Base-by-base conservation (phyloP, 306 rosid genomes). In the Cucurbita ficifolia region DNA sequence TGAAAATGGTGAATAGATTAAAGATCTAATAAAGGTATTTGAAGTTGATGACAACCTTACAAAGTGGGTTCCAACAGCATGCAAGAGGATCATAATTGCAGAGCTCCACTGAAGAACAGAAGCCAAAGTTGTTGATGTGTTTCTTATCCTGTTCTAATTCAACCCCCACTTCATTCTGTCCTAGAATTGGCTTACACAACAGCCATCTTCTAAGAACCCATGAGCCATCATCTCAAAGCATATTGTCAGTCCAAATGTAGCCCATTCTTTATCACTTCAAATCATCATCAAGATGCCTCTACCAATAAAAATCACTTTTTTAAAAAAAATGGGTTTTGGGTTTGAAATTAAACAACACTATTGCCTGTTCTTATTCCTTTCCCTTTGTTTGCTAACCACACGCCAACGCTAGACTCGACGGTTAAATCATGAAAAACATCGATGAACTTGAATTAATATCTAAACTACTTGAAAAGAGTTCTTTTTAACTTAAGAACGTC, bases 141-240 rank as follows among this genome's bases (percentile, higher is more conserved):
- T 40, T 63, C 70, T 63, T n/a, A 63, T 63, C 35, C 9, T 40
- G 71, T 64, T 42, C 5, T 64, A 39, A 19, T 64, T 64, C 71
- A 64, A 42, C 71, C 72, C 72, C 72, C 72, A 65, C 72, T 65
- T 43, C 35, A 42, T 65, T 43, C 53, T 65, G 72, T 43, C 72
- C 54, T 17, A 42, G 38, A 65, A 7, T 65, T 65, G 53, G 53
- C 72, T 65, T 65, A 42, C 53, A 65, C 18, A 65, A 5, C 10
- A 40, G 16, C 17, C 33, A 39, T 10, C 49, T 40, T 40, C 70
- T 10, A 39, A 63, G 33, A 18, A n/a, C 46, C 33, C 71, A 63
- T 63, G 19, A 18, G 3, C 53, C 52, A 65, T 65, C 72, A 65
- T 42, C 72, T 65, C 72, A 65, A 42, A 43, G 53, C 43, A 65